Evolutionary conservation across 805 yeast genomes (phyloP).

Genomic region (Komagataella populi): DNA sequence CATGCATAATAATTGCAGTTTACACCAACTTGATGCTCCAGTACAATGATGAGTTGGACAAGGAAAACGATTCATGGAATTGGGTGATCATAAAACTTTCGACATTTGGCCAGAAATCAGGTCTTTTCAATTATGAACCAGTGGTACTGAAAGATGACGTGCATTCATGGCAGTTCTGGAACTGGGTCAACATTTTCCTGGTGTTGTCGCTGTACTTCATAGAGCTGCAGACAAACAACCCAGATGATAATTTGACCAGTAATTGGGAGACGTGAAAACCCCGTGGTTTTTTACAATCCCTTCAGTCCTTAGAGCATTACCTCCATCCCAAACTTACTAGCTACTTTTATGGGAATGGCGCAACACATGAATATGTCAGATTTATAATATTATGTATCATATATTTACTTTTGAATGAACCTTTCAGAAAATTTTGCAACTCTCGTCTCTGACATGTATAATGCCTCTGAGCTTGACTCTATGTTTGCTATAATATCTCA

Average conservation of each 20-base stretch:
- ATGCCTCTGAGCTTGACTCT: conserved; percentile 81
- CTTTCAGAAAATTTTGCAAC: conserved; percentile 20
- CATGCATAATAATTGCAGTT: conserved; percentile 88
- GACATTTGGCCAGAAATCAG: neutral
- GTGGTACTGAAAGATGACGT: conserved; percentile 14
- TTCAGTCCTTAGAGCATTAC: neutral
- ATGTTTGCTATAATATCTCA: conserved; percentile 68
- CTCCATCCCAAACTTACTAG: conserved; percentile 1
- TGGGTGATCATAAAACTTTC: conserved; percentile 15
- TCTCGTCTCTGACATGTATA: conserved; percentile 47
- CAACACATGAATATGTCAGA: neutral
- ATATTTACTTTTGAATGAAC: conserved; percentile 9
- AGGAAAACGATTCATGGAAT: conserved; percentile 26
- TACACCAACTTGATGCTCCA: conserved; percentile 90
- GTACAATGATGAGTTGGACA: conserved; percentile 63
- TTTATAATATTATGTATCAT: conserved; percentile 10
- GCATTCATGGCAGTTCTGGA: conserved; percentile 94
- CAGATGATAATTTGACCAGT: conserved; percentile 19
- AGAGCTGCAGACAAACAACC: conserved; percentile 41
- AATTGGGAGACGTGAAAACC: conserved; percentile 12
- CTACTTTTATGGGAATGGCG: neutral
- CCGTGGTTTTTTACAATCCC: neutral
- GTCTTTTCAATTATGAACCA: neutral
- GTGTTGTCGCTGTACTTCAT: conserved; percentile 69
- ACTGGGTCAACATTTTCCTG: conserved; percentile 83